Conservation (phyloP, 805 yeast species). For the Candida piceae region DNA sequence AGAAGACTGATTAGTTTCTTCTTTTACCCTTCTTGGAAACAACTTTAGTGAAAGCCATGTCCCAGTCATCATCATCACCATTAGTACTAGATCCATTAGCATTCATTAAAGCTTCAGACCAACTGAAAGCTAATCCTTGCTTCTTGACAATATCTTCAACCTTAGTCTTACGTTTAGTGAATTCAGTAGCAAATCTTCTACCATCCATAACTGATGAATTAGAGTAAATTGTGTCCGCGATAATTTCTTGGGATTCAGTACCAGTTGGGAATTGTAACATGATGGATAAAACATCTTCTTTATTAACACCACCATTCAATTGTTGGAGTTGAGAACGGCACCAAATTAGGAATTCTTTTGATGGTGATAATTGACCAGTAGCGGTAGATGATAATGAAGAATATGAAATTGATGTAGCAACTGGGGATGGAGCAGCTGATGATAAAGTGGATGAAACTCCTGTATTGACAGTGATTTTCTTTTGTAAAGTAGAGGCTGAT, state of each 20-base stretch:
- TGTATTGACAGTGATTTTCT: not conserved
- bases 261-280: conserved; percentile 76
- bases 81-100: conserved; percentile 13
- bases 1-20: conserved; percentile 23
- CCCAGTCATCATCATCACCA: conserved; percentile 45
- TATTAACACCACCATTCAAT: conserved; percentile 70
- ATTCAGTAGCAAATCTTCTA: conserved; percentile 87
- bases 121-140: conserved; percentile 43
- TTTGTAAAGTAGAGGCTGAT: conserved; percentile 32
- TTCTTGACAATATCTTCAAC: conserved; percentile 56
- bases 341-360: conserved; percentile 68
- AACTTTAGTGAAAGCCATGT: conserved; percentile 45
- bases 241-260: conserved; percentile 72
- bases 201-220: conserved; percentile 92
- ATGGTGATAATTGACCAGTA: conserved; percentile 31
- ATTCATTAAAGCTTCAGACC: conserved; percentile 59
- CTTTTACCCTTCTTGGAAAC: conserved; percentile 57
- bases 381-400: conserved; percentile 2
- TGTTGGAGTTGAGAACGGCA: conserved; percentile 61
- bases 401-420: conserved; percentile 20
- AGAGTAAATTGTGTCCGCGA: conserved; percentile 87
- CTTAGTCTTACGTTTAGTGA: conserved; percentile 66
- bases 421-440: conserved; percentile 33
- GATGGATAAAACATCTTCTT: conserved; percentile 73
- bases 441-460: conserved; percentile 22